Evolutionary conservation across 192 early-diverging fungal species (phyloP).

Genomic region (Entomortierella chlamydospora): DNA sequence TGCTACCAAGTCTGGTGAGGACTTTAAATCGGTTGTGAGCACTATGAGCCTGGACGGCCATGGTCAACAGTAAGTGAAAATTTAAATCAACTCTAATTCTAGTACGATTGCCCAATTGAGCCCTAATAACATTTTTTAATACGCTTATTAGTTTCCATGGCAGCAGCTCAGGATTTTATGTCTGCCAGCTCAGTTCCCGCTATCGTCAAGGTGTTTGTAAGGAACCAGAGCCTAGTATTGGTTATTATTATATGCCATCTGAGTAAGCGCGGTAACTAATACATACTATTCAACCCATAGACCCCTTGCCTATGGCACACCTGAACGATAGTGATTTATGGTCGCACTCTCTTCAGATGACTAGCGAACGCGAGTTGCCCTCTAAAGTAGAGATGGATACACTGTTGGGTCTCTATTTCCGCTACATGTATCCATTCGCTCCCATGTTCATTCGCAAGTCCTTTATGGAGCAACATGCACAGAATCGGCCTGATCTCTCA

Average conservation of each 20-base stretch:
- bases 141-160: conserved; percentile 69
- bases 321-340: conserved; percentile 53
- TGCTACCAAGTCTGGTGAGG: conserved; percentile 23
- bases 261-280: not conserved
- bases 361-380: conserved; percentile 63
- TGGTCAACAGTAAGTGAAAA: conserved; percentile 63
- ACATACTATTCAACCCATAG: conserved; percentile 4
- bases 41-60: conserved; percentile 79
- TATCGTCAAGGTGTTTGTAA: conserved; percentile 65
- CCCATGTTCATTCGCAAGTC: conserved; percentile 73
- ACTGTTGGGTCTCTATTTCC: conserved; percentile 75
- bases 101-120: too few species aligned
- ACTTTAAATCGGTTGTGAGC: conserved; percentile 69
- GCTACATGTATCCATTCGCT: conserved; percentile 75
- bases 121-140: not conserved
- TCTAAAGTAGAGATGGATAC: conserved; percentile 66
- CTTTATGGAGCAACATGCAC: conserved; percentile 48
- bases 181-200: conserved; percentile 72
- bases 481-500: conserved; percentile 46
- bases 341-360: conserved; percentile 56
- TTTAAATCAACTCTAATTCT: conserved; percentile 24
- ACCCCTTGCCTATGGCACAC: conserved; percentile 51
- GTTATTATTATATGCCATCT: not conserved
- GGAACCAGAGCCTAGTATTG: not conserved
- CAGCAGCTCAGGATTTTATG: conserved; percentile 79